phyloP scores from a whole-genome alignment of 2,329 filamentous ascomycete species.

The Rasamsonia emersonii region DNA sequence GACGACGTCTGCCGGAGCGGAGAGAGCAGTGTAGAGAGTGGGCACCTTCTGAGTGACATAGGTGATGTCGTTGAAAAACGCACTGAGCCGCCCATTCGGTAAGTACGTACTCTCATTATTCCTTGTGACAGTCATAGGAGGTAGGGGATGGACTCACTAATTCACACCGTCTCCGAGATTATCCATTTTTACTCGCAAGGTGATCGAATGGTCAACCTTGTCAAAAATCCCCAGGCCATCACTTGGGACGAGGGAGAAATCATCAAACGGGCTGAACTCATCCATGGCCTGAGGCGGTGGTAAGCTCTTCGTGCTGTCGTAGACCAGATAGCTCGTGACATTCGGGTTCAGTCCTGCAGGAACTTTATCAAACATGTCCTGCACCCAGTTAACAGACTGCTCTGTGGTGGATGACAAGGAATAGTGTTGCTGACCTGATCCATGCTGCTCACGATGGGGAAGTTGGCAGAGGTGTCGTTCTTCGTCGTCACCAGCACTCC shows the following conservation, averaged over 20 bases:
- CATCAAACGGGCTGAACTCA: conserved; percentile 61
- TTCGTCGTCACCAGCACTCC: conserved; percentile 51
- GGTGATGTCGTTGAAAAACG: conserved; percentile 70
- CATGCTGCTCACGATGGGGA: conserved; percentile 60
- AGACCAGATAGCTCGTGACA: conserved; percentile 41
- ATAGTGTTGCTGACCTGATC: too few species aligned
- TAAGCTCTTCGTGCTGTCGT: conserved; percentile 40
- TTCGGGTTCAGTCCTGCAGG: conserved; percentile 58
- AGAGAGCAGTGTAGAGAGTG: conserved; percentile 66
- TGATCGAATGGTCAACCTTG: conserved; percentile 22
- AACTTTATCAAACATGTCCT: too few species aligned
- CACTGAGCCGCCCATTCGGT: too few species aligned
- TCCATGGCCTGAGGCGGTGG: conserved; percentile 47
- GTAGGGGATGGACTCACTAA: too few species aligned
- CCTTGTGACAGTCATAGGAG: too few species aligned
- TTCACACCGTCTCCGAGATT: too few species aligned
- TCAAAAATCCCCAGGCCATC: conserved; percentile 18
- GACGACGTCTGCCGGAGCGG: conserved; percentile 40
- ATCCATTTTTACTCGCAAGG: too few species aligned
- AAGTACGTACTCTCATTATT: too few species aligned
- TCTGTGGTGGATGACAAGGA: too few species aligned
- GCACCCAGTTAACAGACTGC: too few species aligned
- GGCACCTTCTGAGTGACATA: conserved; percentile 70
- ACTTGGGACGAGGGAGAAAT: conserved; percentile 32
- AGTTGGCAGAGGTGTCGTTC: conserved; percentile 54